These are phyloP conservation scores for Abortiporus biennis DNA, from an alignment of 1,284 basidiomycete species.

Conservation along the genomic window DNA sequence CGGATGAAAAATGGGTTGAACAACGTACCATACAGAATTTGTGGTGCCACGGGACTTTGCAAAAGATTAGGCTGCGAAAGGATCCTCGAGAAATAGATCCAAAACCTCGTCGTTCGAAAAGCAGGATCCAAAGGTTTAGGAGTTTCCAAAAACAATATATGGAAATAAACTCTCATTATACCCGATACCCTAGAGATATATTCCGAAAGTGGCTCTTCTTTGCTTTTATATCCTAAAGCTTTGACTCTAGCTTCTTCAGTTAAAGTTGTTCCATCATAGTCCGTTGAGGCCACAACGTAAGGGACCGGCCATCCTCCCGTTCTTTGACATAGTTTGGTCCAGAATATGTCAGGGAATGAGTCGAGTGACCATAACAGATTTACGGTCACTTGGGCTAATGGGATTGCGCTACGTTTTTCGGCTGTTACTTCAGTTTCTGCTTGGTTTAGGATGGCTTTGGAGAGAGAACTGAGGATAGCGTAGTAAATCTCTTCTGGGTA, in stretches of 20 bases:
- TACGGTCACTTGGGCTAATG: conserved; percentile 74
- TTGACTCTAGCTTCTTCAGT: conserved; percentile 54
- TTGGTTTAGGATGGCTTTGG: conserved; percentile 88
- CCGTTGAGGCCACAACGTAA: conserved; percentile 39
- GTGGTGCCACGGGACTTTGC: conserved; percentile 48
- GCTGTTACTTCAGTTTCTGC: conserved; percentile 94
- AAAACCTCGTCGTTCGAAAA: conserved; percentile 59
- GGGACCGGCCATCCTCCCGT: conserved; percentile 70
- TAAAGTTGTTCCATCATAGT: conserved; percentile 43
- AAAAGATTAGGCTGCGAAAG: conserved; percentile 44
- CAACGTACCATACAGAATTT: conserved; percentile 62
- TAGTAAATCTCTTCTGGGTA: conserved; percentile 52
- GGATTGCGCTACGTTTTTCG: conserved; percentile 79
- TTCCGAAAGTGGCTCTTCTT: conserved; percentile 54
- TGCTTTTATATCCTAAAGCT: conserved; percentile 51
- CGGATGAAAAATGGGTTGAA: conserved; percentile 10
- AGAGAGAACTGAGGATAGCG: conserved; percentile 80
- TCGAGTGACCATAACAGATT: conserved; percentile 58
- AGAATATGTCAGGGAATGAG: conserved; percentile 72
- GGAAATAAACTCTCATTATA: conserved; percentile 85
- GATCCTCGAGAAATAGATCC: conserved; percentile 66
- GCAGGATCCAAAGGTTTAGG: conserved; percentile 37
- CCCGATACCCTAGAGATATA: conserved; percentile 77
- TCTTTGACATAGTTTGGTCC: conserved; percentile 80
- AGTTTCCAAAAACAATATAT: conserved; percentile 50